Evolutionary conservation across 257 asterid species (phyloP).

Genomic region (Gentiana macrophylla): DNA sequence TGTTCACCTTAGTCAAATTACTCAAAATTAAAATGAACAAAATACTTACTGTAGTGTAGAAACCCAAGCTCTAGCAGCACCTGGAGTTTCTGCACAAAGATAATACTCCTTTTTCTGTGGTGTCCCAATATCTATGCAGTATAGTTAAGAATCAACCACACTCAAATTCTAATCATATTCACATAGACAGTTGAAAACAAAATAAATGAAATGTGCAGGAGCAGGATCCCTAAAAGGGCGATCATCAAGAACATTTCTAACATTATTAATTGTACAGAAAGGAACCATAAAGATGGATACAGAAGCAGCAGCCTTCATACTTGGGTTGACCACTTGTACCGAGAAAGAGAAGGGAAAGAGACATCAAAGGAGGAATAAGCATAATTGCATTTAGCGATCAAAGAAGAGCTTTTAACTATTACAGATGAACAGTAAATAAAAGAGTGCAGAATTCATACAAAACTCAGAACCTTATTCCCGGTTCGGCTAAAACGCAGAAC

Average conservation of each 20-base stretch:
- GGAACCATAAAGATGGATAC: constrained; percentile 48
- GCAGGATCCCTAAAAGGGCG: neutral
- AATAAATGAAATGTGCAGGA: neutral
- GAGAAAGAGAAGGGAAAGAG: constrained; percentile 12
- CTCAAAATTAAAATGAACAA: too few species aligned
- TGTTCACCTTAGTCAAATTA: too few species aligned
- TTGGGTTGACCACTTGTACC: constrained; percentile 75
- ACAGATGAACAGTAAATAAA: too few species aligned
- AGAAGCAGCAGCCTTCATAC: constrained; percentile 95
- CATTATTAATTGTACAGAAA: neutral
- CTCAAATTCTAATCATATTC: neutral
- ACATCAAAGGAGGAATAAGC: neutral
- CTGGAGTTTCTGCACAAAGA: constrained; percentile 96
- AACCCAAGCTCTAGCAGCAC: constrained; percentile 95
- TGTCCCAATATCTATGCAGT: constrained; percentile 78
- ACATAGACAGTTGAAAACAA: constrained; percentile 2
- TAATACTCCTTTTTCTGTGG: constrained; percentile 88
- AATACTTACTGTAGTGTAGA: constrained; percentile 85
- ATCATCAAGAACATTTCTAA: neutral
- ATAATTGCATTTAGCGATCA: too few species aligned
- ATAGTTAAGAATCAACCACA: constrained; percentile 35
- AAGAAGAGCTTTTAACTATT: constrained; percentile 1
- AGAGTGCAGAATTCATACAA: too few species aligned
- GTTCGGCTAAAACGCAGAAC: too few species aligned
- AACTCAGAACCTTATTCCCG: too few species aligned